These are phyloP conservation scores for Exophiala phaeomuriformis DNA, from an alignment of 2,329 filamentous ascomycete species.

Conservation along the genomic window DNA sequence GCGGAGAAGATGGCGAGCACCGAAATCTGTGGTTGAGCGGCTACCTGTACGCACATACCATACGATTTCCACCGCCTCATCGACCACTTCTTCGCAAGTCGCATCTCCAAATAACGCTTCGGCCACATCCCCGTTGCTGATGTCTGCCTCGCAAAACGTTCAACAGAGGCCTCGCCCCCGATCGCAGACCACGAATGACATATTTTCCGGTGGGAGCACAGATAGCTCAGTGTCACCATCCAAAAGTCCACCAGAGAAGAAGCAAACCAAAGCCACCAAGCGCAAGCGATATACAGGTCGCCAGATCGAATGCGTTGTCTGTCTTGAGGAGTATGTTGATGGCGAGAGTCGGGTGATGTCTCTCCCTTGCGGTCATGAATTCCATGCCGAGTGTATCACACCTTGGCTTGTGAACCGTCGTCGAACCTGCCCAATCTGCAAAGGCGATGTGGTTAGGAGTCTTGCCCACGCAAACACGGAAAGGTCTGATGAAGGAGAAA, in stretches of 20 bases:
- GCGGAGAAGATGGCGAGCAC: constrained; percentile 86
- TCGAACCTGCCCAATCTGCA: constrained; percentile 97
- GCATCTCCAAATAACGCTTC: constrained; percentile 60
- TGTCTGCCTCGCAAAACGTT: constrained; percentile 41
- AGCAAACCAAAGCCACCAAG: constrained; percentile 30
- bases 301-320: constrained; percentile 88
- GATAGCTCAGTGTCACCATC: constrained; percentile 7
- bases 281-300: constrained; percentile 55
- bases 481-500: constrained; percentile 11
- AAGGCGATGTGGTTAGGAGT: constrained; percentile 78
- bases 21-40: constrained; percentile 88
- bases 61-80: constrained; percentile 62
- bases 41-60: constrained; percentile 95
- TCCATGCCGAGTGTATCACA: constrained; percentile 96
- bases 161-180: constrained; percentile 32
- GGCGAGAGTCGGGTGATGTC: constrained; percentile 95
- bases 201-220: constrained; percentile 21
- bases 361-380: constrained; percentile 93
- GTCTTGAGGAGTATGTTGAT: constrained; percentile 91
- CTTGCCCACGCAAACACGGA: constrained; percentile 43
- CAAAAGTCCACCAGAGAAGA: constrained; percentile 27
- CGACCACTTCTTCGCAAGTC: constrained; percentile 49
- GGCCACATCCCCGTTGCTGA: constrained; percentile 72
- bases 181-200: constrained; percentile 34
- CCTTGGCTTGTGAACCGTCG: constrained; percentile 94